phyloP scores from a whole-genome alignment of 805 yeast genomes.

The Metschnikowia cerradonensis region DNA sequence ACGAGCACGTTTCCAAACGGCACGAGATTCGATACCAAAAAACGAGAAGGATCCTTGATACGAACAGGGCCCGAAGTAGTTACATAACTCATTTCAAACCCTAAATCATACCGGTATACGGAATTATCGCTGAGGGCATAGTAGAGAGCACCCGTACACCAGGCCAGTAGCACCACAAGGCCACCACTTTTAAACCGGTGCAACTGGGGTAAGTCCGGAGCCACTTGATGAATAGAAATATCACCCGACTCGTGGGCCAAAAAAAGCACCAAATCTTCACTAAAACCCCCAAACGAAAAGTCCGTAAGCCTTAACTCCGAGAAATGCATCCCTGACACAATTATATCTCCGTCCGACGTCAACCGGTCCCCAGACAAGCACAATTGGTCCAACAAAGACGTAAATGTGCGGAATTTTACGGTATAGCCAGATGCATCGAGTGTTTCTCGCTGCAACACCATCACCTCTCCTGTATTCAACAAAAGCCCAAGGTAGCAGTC shows the following conservation, averaged over 20 bases:
- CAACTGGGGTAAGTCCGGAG: slow-evolving; percentile 7
- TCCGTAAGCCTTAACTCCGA: slow-evolving; percentile 22
- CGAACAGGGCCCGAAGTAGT: background rate
- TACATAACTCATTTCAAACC: background rate
- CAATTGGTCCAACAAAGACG: slow-evolving; percentile 22
- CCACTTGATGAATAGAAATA: slow-evolving; percentile 15
- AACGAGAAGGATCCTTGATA: slow-evolving; percentile 11
- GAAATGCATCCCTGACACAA: slow-evolving; percentile 20
- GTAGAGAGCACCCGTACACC: slow-evolving; percentile 7
- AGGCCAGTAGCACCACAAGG: slow-evolving; percentile 18
- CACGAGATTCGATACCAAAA: slow-evolving; percentile 12
- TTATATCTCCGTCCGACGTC: slow-evolving; percentile 19
- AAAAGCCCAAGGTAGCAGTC: slow-evolving; percentile 32
- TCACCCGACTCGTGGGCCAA: slow-evolving; percentile 18
- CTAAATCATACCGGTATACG: slow-evolving; percentile 9
- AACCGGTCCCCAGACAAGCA: slow-evolving; percentile 15
- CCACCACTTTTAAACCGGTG: slow-evolving; percentile 4
- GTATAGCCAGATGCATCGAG: slow-evolving; percentile 21
- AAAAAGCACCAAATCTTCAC: slow-evolving; percentile 6
- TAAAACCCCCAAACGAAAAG: slow-evolving; percentile 23
- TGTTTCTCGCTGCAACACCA: slow-evolving; percentile 28
- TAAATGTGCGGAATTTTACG: slow-evolving; percentile 26
- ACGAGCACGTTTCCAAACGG: background rate
- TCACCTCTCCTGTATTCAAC: slow-evolving; percentile 36
- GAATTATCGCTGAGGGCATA: slow-evolving; percentile 19